Percentiles rank a stretch among this genome's conserved stretches.
Conservation (phyloP, 805 yeast genomes). For the Nematodospora valgi region DNA sequence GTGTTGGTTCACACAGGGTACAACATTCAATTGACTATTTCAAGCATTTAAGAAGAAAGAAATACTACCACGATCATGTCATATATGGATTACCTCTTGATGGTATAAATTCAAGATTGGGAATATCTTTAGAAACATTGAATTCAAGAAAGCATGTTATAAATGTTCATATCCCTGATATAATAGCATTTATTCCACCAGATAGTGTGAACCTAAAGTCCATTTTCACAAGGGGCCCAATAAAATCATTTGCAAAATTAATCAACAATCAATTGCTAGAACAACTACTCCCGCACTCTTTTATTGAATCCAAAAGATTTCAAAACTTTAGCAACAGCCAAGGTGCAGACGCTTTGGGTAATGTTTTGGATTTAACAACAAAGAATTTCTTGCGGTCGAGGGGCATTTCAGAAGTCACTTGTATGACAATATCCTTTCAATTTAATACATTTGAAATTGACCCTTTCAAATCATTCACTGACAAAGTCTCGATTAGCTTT, state of each 20-base stretch:
- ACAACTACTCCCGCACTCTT: not conserved
- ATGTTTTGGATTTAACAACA: not conserved
- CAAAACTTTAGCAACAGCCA: not conserved
- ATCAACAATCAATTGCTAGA: not conserved
- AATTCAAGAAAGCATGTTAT: conserved; percentile 33
- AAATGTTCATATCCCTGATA: conserved; percentile 42
- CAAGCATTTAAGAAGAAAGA: conserved; percentile 24
- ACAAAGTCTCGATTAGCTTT: conserved; percentile 24
- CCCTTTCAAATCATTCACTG: conserved; percentile 24
- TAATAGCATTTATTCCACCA: conserved; percentile 19
- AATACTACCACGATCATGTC: conserved; percentile 25
- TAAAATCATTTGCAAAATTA: not conserved
- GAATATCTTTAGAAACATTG: conserved; percentile 34
- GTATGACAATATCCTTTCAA: conserved; percentile 35
- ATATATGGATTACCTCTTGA: conserved; percentile 27
- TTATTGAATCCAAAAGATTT: not conserved
- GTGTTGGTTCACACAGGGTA: not conserved
- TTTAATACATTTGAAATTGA: conserved; percentile 31
- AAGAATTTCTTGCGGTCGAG: too few relatives aligned
- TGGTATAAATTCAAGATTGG: conserved; percentile 15
- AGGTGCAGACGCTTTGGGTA: not conserved
- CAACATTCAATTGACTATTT: conserved; percentile 24
- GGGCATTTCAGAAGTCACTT: conserved; percentile 15
- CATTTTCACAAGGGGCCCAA: too few relatives aligned
- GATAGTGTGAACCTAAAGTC: not conserved